Evolutionary conservation across 108 stramenopile species (phyloP).

Genomic region (Cyclotella choctawhatcheeana): DNA sequence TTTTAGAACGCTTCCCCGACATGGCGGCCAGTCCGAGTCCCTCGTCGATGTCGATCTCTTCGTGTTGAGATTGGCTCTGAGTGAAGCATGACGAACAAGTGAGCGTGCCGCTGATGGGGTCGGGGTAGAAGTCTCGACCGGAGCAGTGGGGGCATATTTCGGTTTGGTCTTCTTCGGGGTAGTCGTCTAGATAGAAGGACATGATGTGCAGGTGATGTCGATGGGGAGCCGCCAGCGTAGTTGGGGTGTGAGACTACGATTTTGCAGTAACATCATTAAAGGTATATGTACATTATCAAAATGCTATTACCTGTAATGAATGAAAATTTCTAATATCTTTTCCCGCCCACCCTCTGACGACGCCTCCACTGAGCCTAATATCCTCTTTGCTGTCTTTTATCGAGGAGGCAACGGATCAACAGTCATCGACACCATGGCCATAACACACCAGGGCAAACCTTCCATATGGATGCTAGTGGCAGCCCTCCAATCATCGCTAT

Average conservation of each 20-base stretch:
- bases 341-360: too few relatives aligned
- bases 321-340: too few relatives aligned
- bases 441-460: conserved; percentile 14
- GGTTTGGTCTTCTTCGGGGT: conserved; percentile 23
- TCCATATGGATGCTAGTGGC: conserved; percentile 39
- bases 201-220: too few relatives aligned
- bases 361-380: too few relatives aligned
- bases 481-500: conserved; percentile 27
- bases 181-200: conserved; percentile 51
- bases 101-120: conserved; percentile 58
- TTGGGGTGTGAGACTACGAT: too few relatives aligned
- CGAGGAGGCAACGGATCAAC: too few relatives aligned
- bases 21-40: conserved; percentile 51
- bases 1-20: not conserved
- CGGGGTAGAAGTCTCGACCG: conserved; percentile 64
- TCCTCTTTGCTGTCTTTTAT: too few relatives aligned
- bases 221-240: too few relatives aligned
- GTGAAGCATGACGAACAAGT: conserved; percentile 73
- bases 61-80: conserved; percentile 62
- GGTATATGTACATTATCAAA: too few relatives aligned
- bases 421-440: too few relatives aligned
- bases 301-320: too few relatives aligned
- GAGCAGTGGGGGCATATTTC: conserved; percentile 76
- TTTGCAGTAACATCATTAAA: too few relatives aligned
- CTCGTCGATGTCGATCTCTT: conserved; percentile 69